Conservation (phyloP, 305 asterid genomes). For the Striga hermonthica region DNA sequence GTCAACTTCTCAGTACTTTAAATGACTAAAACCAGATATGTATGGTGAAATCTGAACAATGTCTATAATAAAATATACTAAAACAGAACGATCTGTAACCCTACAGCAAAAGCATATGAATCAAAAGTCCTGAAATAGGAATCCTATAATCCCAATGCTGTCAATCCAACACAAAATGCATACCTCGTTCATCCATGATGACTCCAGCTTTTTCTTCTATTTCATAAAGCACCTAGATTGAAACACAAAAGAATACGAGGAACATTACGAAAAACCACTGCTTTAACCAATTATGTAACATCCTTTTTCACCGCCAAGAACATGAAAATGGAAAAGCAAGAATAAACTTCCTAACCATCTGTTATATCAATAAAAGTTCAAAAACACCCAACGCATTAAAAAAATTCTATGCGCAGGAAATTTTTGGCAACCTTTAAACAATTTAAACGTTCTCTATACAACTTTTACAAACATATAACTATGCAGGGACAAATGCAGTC, state of each 20-base stretch:
- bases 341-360: background rate
- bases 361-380: background rate
- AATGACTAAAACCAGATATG: too few relatives aligned
- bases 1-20: background rate
- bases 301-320: background rate
- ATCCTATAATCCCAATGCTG: slow-evolving; percentile 10
- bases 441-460: background rate
- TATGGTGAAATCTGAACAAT: background rate
- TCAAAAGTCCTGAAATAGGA: background rate
- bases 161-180: slow-evolving; percentile 20
- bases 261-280: background rate
- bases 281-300: slow-evolving; percentile 6
- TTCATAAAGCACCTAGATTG: slow-evolving; percentile 70
- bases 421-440: slow-evolving; percentile 5
- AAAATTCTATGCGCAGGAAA: background rate
- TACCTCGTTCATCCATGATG: slow-evolving; percentile 94
- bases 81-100: slow-evolving; percentile 1
- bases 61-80: slow-evolving; percentile 6
- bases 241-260: slow-evolving; percentile 17
- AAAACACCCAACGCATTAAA: background rate
- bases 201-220: slow-evolving; percentile 78
- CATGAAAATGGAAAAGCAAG: slow-evolving; percentile 17
- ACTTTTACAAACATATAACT: background rate
- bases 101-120: slow-evolving; percentile 1
- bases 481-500: too few relatives aligned